Base-by-base conservation (phyloP, 202 grass and related monocot genomes). In the Saccharum hybrid region DNA sequence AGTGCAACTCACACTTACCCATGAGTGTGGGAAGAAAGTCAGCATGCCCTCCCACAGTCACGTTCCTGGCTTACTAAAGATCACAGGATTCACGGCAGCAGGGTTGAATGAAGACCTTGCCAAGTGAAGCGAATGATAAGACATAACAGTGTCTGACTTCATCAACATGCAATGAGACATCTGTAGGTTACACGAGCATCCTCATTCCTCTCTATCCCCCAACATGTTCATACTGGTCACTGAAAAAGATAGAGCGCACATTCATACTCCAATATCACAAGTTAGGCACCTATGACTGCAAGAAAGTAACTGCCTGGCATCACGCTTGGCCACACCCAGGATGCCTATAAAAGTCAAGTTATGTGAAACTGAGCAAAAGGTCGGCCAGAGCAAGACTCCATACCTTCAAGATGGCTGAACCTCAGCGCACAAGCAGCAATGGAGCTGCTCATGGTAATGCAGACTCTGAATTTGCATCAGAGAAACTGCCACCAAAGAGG, bases 301-400 rank as follows among this genome's bases (percentile, higher is more conserved):
- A 54, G 51, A 18, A 7, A 19, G 48, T 51, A 51, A 51, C 14
- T 5, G 48, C 5, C 13, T 15, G 48, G 48, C 48, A 51, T 51
- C 14, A 54, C 4, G 51, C 52, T 57, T 8, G 52, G 52, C 18
- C 18, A 21, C 49, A 52, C 52, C 52, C 18, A 57, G 52, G 19
- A 57, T 61, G 46, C 59, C 79, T 86, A 86, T 86, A 89, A 74
- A 89, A 82, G 60, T 66, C 33, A 71, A 63, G 61, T 21, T 57
- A 82, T 76, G 37, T 66, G 66, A 30, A 76, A 59, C 26, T 39
- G 19, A 40, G 33, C 66, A 48, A 13, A n/a, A 77, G 82, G 56
- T 56, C 72, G 42, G 26, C 28, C 38, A 13, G 52, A 71, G 71
- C 21, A 80, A 18, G 7, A 42, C 41, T 43, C 30, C 70, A 71